phyloP scores from a whole-genome alignment of 2,329 filamentous ascomycete genomes.

The Ophiostoma novo-ulmi region DNA sequence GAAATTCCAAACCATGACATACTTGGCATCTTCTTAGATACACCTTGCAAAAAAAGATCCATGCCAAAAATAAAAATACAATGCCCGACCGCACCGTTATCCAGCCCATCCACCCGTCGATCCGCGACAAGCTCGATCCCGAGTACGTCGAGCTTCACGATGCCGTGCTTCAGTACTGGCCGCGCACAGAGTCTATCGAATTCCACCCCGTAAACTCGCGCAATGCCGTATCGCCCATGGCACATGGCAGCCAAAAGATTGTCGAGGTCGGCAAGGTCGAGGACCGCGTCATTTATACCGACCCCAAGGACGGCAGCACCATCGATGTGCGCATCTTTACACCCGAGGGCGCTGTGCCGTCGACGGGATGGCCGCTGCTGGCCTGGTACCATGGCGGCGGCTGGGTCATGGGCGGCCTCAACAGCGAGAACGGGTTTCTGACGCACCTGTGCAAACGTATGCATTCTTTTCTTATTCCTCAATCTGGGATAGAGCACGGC shows the following conservation, averaged over 20 bases:
- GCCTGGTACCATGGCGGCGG: constrained; percentile 56
- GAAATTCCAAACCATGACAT: too few relatives aligned
- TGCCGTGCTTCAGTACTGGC: constrained; percentile 35
- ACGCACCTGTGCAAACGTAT: constrained; percentile 44
- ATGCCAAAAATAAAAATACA: neutral
- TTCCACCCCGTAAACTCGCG: constrained; percentile 16
- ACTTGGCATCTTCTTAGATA: neutral
- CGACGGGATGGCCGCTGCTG: constrained; percentile 49
- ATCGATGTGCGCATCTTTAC: constrained; percentile 45
- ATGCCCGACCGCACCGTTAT: constrained; percentile 15
- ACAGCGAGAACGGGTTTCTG: constrained; percentile 53
- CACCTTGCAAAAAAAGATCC: neutral
- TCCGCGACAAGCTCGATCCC: constrained; percentile 35
- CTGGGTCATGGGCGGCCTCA: constrained; percentile 54
- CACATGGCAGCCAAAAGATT: constrained; percentile 16
- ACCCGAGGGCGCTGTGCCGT: constrained; percentile 40
- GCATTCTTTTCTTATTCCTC: neutral
- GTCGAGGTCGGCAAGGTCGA: constrained; percentile 41
- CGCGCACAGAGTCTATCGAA: constrained; percentile 31
- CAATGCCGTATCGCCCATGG: constrained; percentile 18
- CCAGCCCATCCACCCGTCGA: constrained; percentile 35
- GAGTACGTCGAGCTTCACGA: constrained; percentile 39
- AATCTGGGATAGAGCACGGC: neutral
- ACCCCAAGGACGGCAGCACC: constrained; percentile 39
- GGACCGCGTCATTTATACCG: constrained; percentile 38